Percentiles rank a stretch among this genome's conserved stretches.
These are phyloP conservation scores for Podochytrium sp. DNA, from an alignment of 192 early-diverging fungal species.

Conservation along the genomic window DNA sequence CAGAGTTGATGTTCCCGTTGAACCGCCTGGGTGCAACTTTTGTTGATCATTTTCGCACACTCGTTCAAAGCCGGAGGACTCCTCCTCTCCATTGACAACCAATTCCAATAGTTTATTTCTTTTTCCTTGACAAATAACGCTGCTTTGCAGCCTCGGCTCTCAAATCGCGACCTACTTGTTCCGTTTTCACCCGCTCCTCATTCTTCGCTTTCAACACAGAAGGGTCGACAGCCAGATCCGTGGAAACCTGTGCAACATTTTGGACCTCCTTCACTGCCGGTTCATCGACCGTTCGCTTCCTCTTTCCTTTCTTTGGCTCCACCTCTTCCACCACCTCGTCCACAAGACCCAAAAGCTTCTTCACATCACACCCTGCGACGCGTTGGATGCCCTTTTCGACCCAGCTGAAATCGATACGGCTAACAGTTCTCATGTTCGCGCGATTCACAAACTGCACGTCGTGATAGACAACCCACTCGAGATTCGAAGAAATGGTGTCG, in stretches of 20 bases:
- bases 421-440: conserved; percentile 52
- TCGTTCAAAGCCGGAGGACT: too few relatives aligned
- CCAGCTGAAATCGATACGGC: conserved; percentile 49
- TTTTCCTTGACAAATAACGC: conserved; percentile 44
- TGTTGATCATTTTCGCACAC: too few relatives aligned
- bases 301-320: neutral
- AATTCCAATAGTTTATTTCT: conserved; percentile 15
- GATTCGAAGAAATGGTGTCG: neutral
- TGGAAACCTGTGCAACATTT: conserved; percentile 5
- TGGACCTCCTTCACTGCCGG: neutral
- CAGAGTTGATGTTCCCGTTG: too few relatives aligned
- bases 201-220: conserved; percentile 2
- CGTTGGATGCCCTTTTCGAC: conserved; percentile 46
- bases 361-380: conserved; percentile 37
- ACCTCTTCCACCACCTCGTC: neutral
- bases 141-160: conserved; percentile 34
- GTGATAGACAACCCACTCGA: conserved; percentile 59
- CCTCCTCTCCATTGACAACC: too few relatives aligned
- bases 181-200: neutral
- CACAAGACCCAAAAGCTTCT: conserved; percentile 4
- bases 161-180: conserved; percentile 10
- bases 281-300: conserved; percentile 15
- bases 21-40: too few relatives aligned
- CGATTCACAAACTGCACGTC: conserved; percentile 56
- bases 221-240: neutral